These are phyloP conservation scores for Ambispora gerdemannii DNA, from an alignment of 192 early-diverging fungal genomes.

Conservation along the genomic window DNA sequence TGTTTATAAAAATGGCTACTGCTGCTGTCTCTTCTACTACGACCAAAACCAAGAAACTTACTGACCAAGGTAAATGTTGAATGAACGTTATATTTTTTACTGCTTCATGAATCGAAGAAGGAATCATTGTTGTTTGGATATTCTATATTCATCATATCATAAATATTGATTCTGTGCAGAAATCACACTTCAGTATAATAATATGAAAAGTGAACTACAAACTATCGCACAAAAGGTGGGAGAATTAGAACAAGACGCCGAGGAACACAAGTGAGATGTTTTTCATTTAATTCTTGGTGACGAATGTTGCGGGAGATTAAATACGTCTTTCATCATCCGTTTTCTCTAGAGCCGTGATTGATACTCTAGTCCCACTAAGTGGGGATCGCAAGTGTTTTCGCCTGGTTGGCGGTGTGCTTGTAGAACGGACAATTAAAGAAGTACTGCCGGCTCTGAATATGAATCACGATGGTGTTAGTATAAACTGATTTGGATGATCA, in stretches of 20 bases:
- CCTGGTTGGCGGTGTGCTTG: constrained; percentile 88
- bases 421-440: constrained; percentile 90
- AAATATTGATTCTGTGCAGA: constrained; percentile 31
- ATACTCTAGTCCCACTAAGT: constrained; percentile 82
- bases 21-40: not conserved
- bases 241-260: constrained; percentile 88
- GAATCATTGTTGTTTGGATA: not conserved
- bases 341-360: constrained; percentile 73
- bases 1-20: too few species aligned
- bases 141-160: not conserved
- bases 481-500: not conserved
- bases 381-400: constrained; percentile 88
- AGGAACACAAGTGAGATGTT: constrained; percentile 80
- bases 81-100: not conserved
- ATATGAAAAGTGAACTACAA: constrained; percentile 78
- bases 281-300: constrained; percentile 1
- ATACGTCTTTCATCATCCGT: not conserved
- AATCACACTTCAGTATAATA: constrained; percentile 50
- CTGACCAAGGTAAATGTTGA: not conserved
- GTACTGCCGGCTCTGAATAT: constrained; percentile 83
- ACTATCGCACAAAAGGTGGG: constrained; percentile 86
- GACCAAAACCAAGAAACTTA: not conserved
- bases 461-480: constrained; percentile 78
- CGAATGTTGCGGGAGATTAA: not conserved
- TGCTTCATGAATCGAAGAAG: not conserved